Evolutionary conservation across 176 grass and related monocot genomes (phyloP), one percentile per base, ranked within the genome.

Genomic region (Poa annua): DNA sequence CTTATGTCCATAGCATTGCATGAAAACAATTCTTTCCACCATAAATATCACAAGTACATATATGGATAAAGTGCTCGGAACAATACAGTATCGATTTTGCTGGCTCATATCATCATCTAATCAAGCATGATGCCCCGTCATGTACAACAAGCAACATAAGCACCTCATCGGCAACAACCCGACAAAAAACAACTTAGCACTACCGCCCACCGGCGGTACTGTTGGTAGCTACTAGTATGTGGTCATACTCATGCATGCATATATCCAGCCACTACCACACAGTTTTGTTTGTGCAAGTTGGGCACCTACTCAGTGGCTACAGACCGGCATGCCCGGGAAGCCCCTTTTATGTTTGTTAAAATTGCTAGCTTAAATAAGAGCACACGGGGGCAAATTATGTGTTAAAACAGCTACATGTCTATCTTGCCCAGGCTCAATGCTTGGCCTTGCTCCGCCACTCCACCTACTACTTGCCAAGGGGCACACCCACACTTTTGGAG

Each of bases 1-100:
- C 75, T 83, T 34, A 86, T 83, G 80, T 47, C 61, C 56, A 38
- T n/a, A 83, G 50, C 53, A 74, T 34, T 78, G 38, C 55, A 83
- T 73, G 16, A 20, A 85, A 48, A 66, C 47, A 52, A 78, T 35
- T 20, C 45, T 53, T 77, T 13, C n/a, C 21, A 16, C 15, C 29
- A 69, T n/a, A 52, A 61, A 59, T 39, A 76, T 41, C 57, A 80
- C 57, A 80, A 0, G 69, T 21, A 87, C 0, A 69, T 12, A 17
- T 66, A 7, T 29, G 32, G 16, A 75, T 65, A 48, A 48, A 72
- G 69, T 72, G 44, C 24, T 67, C 64, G 14, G 52, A 55, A 35
- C 56, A n/a, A 24, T 26, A 56, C 59, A 72, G 69, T 16, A 10
- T 17, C 44, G 12, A 22, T 16, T 66, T 84, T 82, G 38, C 14